Conservation (phyloP, 768 basidiomycete genomes). For the Dioszegia aurantiaca region DNA sequence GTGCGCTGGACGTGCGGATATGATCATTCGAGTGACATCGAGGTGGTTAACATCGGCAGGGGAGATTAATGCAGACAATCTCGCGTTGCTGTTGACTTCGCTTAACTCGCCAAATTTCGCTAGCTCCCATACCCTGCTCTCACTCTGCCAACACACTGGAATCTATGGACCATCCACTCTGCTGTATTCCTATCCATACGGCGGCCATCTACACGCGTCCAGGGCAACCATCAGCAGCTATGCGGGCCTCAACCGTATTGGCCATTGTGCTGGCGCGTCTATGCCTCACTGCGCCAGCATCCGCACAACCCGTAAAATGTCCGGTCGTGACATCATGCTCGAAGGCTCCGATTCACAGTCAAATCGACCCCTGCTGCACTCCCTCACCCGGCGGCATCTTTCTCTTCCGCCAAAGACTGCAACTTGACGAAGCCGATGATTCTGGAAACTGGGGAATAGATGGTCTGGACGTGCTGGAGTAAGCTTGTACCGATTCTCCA, state of each 20-base stretch:
- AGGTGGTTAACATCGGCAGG: neutral
- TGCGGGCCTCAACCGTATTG: conserved; percentile 1
- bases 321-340: conserved; percentile 23
- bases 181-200: no score
- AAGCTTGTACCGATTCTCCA: neutral
- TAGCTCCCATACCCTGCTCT: neutral
- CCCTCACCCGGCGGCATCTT: conserved; percentile 44
- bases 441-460: conserved; percentile 50
- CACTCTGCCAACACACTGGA: no score
- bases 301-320: neutral
- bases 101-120: neutral
- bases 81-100: neutral
- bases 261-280: conserved; percentile 1
- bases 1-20: neutral
- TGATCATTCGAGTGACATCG: conserved; percentile 9
- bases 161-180: no score
- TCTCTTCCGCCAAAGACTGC: conserved; percentile 46
- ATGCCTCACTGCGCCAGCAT: no score
- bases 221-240: no score
- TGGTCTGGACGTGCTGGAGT: conserved; percentile 46
- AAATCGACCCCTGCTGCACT: conserved; percentile 37
- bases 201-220: no score
- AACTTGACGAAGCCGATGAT: conserved; percentile 47
- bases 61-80: neutral
- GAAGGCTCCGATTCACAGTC: neutral